Evolutionary conservation across 2,329 filamentous ascomycete genomes (phyloP).

Genomic region (Xylaria sp.): DNA sequence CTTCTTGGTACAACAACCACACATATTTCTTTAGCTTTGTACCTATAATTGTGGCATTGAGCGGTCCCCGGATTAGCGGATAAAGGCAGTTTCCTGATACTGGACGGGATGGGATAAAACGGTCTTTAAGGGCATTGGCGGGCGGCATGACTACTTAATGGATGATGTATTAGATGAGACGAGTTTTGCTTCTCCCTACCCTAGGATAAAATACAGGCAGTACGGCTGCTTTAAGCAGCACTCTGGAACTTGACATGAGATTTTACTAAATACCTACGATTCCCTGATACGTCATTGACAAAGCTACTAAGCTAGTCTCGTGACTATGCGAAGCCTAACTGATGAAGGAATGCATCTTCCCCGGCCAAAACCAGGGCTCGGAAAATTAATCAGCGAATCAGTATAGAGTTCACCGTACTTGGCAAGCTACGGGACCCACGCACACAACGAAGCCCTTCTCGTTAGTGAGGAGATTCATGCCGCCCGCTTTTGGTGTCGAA

Average conservation of each 20-base stretch:
- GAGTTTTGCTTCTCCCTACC: slow-evolving; percentile 7
- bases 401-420: not conserved
- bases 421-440: not conserved
- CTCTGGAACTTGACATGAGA: slow-evolving; percentile 3
- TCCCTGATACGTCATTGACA: not conserved
- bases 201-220: not conserved
- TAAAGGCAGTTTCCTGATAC: slow-evolving; percentile 27
- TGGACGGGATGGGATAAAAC: slow-evolving; percentile 23
- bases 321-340: not conserved
- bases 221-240: not conserved
- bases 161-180: slow-evolving; percentile 34
- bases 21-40: slow-evolving; percentile 20
- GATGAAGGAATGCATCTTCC: not conserved
- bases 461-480: not conserved
- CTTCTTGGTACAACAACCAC: slow-evolving; percentile 14
- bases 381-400: not conserved
- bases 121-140: slow-evolving; percentile 23
- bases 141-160: slow-evolving; percentile 31
- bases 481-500: slow-evolving; percentile 2
- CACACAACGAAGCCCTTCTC: not conserved
- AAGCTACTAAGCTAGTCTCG: not conserved
- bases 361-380: not conserved
- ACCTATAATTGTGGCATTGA: slow-evolving; percentile 29
- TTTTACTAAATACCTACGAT: slow-evolving; percentile 8
- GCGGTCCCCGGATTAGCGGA: slow-evolving; percentile 20